A percentile compares a stretch with the other conserved stretches of the same genome.
These are phyloP conservation scores for Fibroporia radiculosa DNA, from an alignment of 768 basidiomycete species.

Conservation along the genomic window DNA sequence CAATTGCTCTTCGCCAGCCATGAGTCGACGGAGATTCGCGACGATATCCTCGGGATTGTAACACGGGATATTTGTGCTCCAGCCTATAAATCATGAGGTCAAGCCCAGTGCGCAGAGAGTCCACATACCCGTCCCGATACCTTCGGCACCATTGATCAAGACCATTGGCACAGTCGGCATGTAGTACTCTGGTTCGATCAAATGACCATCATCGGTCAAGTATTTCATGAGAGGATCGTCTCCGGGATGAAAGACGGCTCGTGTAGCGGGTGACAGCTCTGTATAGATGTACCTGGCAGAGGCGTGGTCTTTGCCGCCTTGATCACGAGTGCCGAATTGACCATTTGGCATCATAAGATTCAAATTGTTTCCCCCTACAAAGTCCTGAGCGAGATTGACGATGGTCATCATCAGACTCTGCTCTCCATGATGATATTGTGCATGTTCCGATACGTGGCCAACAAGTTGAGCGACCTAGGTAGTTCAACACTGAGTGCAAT, in stretches of 20 bases:
- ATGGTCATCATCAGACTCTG: slow-evolving; percentile 81
- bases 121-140: slow-evolving; percentile 86
- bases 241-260: slow-evolving; percentile 68
- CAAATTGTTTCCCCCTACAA: slow-evolving; percentile 92
- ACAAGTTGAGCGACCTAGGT: slow-evolving; percentile 84
- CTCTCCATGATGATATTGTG: slow-evolving; percentile 97
- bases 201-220: slow-evolving; percentile 70
- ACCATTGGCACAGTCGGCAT: slow-evolving; percentile 85
- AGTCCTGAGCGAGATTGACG: slow-evolving; percentile 89
- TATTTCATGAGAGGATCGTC: slow-evolving; percentile 84
- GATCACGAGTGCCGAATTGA: slow-evolving; percentile 91
- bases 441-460: slow-evolving; percentile 90
- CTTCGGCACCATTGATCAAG: slow-evolving; percentile 90
- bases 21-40: slow-evolving; percentile 75
- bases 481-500: not conserved
- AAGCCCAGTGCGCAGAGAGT: not conserved
- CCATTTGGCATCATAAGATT: slow-evolving; percentile 84
- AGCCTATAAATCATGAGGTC: slow-evolving; percentile 44
- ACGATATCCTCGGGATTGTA: slow-evolving; percentile 93
- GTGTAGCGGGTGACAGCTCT: slow-evolving; percentile 61
- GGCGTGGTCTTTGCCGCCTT: slow-evolving; percentile 95
- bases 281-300: slow-evolving; percentile 97
- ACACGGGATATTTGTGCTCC: slow-evolving; percentile 89
- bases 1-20: slow-evolving; percentile 76
- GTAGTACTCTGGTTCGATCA: slow-evolving; percentile 93